phyloP scores from a whole-genome alignment of 192 early-diverging fungal genomes.

The Podila clonocystis region DNA sequence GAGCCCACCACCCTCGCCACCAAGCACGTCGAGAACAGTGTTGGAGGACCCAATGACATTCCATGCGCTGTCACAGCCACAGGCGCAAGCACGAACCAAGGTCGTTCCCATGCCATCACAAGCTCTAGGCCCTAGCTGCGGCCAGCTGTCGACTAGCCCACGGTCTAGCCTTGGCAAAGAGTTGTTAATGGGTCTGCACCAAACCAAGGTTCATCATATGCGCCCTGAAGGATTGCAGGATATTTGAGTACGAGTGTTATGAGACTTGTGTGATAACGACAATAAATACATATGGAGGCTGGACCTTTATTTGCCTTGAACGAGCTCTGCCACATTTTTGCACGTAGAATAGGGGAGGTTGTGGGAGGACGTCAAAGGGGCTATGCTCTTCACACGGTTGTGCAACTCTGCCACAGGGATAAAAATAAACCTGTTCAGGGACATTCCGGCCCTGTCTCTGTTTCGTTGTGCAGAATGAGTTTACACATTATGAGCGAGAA shows the following conservation, averaged over 20 bases:
- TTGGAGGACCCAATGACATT: slow-evolving; percentile 9
- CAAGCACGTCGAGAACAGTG: not conserved
- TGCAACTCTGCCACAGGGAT: too few species aligned
- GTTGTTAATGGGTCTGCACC: slow-evolving; percentile 1
- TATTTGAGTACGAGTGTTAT: not conserved
- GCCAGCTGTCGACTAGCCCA: not conserved
- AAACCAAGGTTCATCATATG: not conserved
- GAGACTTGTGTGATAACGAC: too few species aligned
- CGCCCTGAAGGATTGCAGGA: not conserved
- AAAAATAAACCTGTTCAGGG: too few species aligned
- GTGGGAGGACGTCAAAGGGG: too few species aligned
- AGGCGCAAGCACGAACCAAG: not conserved
- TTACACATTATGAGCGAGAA: too few species aligned
- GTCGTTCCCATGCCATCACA: not conserved
- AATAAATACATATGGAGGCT: too few species aligned
- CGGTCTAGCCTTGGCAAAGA: not conserved
- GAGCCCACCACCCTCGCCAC: slow-evolving; percentile 32
- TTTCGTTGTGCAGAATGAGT: too few species aligned
- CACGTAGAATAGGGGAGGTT: too few species aligned
- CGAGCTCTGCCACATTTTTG: too few species aligned
- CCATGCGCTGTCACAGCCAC: slow-evolving; percentile 1
- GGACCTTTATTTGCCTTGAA: too few species aligned
- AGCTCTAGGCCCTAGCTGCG: not conserved
- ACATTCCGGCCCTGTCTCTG: too few species aligned
- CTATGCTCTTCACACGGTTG: too few species aligned